A percentile compares a stretch with the other conserved stretches of the same genome.
phyloP scores from a whole-genome alignment of 1,139 yeast species.

The Scheffersomyces illinoinensis region DNA sequence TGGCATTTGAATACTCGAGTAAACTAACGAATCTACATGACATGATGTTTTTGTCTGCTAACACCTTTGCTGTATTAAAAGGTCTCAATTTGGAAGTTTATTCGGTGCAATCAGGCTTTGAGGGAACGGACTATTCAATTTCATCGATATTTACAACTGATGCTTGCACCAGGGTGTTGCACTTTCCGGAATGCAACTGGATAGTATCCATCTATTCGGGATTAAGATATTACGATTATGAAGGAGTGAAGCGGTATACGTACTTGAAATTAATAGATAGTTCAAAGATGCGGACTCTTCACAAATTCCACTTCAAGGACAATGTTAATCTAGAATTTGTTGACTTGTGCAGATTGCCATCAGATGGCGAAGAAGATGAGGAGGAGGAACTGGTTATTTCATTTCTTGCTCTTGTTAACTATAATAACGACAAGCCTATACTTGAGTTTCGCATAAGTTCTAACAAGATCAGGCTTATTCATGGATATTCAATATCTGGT shows the following conservation, averaged over 20 bases:
- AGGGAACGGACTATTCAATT: slow-evolving; percentile 8
- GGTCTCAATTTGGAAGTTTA: slow-evolving; percentile 9
- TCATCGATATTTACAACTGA: slow-evolving; percentile 10
- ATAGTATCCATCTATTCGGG: slow-evolving; percentile 20
- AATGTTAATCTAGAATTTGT: slow-evolving; percentile 16
- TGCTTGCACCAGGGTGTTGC: slow-evolving; percentile 11
- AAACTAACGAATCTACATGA: slow-evolving; percentile 8
- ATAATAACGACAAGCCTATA: slow-evolving; percentile 1
- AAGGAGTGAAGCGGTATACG: slow-evolving; percentile 15
- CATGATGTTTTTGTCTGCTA: slow-evolving; percentile 9
- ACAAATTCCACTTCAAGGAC: slow-evolving; percentile 3
- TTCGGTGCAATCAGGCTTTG: slow-evolving; percentile 4
- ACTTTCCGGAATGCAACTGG: slow-evolving; percentile 10
- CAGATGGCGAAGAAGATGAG: slow-evolving; percentile 1
- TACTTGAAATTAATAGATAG: slow-evolving; percentile 19
- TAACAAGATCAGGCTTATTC: background rate
- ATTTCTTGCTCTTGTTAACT: slow-evolving; percentile 6
- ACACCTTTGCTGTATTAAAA: slow-evolving; percentile 6
- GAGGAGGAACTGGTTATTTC: background rate
- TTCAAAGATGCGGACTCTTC: slow-evolving; percentile 11
- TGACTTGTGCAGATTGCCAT: slow-evolving; percentile 17
- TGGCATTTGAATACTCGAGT: slow-evolving; percentile 7
- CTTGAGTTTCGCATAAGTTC: slow-evolving; percentile 3
- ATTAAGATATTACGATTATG: slow-evolving; percentile 13
- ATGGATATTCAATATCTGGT: background rate